Conservation (phyloP, 768 basidiomycete genomes). For the Leccinum ochraceum region DNA sequence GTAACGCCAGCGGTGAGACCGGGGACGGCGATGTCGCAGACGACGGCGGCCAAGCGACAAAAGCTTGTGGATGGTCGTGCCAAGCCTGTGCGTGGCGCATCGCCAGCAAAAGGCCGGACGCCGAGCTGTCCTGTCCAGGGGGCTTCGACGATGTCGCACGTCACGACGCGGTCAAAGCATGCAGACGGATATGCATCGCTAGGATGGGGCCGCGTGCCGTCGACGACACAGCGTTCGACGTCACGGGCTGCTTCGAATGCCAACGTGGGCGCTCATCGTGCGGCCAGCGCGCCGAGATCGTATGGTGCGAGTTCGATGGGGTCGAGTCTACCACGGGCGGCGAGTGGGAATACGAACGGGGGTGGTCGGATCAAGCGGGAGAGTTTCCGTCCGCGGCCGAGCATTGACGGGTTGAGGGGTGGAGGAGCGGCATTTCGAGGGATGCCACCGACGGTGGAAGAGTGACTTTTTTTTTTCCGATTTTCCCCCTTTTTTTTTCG, state of each 20-base stretch:
- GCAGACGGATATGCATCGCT: slow-evolving; percentile 27
- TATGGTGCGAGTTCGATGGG: slow-evolving; percentile 13
- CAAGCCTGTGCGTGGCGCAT: slow-evolving; percentile 22
- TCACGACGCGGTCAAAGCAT: slow-evolving; percentile 31
- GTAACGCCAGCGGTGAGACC: slow-evolving; percentile 68
- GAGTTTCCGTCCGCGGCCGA: slow-evolving; percentile 83
- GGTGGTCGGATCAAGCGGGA: slow-evolving; percentile 60
- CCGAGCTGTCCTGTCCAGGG: slow-evolving; percentile 22
- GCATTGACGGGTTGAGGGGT: slow-evolving; percentile 48
- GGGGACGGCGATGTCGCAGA: slow-evolving; percentile 40
- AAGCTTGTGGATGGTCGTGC: slow-evolving; percentile 46
- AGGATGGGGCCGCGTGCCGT: slow-evolving; percentile 39
- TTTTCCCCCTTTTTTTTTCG: not conserved
- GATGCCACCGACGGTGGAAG: slow-evolving; percentile 31
- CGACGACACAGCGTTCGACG: slow-evolving; percentile 31
- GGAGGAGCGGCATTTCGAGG: slow-evolving; percentile 17
- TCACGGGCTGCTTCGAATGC: slow-evolving; percentile 23
- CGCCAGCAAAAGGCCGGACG: slow-evolving; percentile 32
- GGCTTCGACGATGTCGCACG: slow-evolving; percentile 9
- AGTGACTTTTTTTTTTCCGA: slow-evolving; percentile 12
- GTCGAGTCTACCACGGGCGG: slow-evolving; percentile 13
- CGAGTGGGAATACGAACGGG: slow-evolving; percentile 39
- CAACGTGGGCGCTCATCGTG: slow-evolving; percentile 12
- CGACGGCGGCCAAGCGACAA: slow-evolving; percentile 65
- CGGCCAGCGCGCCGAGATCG: slow-evolving; percentile 14